Base-by-base conservation (phyloP, 768 basidiomycete species). In the Melanogaster broomeanus region DNA sequence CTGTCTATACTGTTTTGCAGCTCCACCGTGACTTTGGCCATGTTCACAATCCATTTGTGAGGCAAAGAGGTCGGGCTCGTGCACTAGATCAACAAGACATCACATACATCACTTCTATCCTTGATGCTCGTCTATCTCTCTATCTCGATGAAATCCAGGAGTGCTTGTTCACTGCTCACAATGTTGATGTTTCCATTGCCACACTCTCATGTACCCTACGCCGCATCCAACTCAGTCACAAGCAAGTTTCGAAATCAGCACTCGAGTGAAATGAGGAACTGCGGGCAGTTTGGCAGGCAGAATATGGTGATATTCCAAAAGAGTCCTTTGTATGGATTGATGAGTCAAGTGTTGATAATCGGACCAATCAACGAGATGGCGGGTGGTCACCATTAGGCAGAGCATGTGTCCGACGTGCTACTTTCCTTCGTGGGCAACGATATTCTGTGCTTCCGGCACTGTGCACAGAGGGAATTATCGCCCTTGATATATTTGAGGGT, bases 41-140 rank as follows among this genome's bases (percentile, higher is more conserved):
- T 15, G 46, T 53, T 7, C 42, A 41, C 31, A 65, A 66, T 45
- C 60, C 64, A 4, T 40, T 43, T 42, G 51, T 60, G 35, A 62
- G 30, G 30, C 46, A 31, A 15, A 42, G 51, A 42, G 65, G 59
- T 21, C 48, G 49, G 34, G 52, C 44, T 18, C 50, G 57, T 18
- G 42, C 18, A 31, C 62, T 69, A 8, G 33, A 60, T 41, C 48
- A 22, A 1, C 42, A 16, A 1, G 38, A 39, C 8, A 11, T 39
- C 38, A 18, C 38, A 11, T 39, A 4, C 18, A 39, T 39, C 38
- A 4, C n/a, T 6, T 39, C 38, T 11, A 39, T 39, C 10, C 38
- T 39, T 21, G 19, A 39, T 18, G 38, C 38, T 11, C 7, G 21
- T 18, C 38, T 18, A 39, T 4, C 38, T 21, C 38, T 39, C 18